Conservation (phyloP, 1,284 basidiomycete genomes). For the Apiotrichum siamense region DNA sequence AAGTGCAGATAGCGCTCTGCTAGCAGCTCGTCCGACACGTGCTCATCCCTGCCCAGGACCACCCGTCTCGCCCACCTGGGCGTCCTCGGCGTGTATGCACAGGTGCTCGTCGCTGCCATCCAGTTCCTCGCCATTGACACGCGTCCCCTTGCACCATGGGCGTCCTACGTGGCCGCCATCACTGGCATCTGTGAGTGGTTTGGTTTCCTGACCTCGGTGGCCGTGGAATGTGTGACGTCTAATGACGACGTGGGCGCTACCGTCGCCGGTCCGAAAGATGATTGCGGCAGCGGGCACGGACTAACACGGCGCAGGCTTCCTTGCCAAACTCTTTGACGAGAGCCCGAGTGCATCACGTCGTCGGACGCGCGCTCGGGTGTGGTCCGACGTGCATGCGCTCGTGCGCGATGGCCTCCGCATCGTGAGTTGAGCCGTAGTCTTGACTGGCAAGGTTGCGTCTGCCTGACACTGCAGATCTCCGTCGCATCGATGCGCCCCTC, state of each 20-base stretch:
- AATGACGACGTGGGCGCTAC: neutral
- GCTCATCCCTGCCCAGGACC: neutral
- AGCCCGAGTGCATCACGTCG: slow-evolving; percentile 4
- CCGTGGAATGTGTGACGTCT: neutral
- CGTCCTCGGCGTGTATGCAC: neutral
- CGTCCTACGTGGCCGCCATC: neutral
- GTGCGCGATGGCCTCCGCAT: slow-evolving; percentile 41
- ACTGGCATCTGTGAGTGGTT: neutral
- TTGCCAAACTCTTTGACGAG: slow-evolving; percentile 9
- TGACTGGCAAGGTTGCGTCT: too few relatives aligned
- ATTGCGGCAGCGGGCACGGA: too few relatives aligned
- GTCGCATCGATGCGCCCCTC: neutral
- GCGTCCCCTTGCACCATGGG: neutral
- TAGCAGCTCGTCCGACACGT: neutral
- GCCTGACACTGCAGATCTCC: slow-evolving; percentile 2
- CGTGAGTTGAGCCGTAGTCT: slow-evolving; percentile 26
- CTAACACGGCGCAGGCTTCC: slow-evolving; percentile 5
- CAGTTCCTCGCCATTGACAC: neutral
- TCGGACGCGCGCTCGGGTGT: slow-evolving; percentile 18
- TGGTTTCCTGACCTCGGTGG: too few relatives aligned
- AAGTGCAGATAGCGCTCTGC: neutral
- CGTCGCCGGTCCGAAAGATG: neutral
- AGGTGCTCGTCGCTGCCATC: neutral
- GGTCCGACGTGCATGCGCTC: slow-evolving; percentile 36
- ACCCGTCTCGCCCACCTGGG: slow-evolving; percentile 1